Evolutionary conservation across 2,329 filamentous ascomycete genomes (phyloP).

Genomic region (Aspergillus tubingensis): DNA sequence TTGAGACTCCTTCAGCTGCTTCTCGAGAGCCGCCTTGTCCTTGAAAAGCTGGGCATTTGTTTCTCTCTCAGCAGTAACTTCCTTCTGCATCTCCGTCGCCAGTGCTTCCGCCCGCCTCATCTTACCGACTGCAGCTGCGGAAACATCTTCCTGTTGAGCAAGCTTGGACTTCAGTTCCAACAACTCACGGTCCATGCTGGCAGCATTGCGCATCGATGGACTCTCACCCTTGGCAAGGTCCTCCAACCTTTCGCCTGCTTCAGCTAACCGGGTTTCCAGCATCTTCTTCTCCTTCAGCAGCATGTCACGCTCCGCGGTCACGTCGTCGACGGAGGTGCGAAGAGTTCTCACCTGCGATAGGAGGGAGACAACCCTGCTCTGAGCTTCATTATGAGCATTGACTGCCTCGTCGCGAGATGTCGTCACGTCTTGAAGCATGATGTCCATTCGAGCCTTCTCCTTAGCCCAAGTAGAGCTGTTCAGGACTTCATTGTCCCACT

Average conservation of each 20-base stretch:
- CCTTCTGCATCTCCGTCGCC: conserved; percentile 86
- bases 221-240: conserved; percentile 83
- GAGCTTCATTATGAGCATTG: conserved; percentile 89
- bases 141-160: conserved; percentile 91
- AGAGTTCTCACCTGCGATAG: conserved; percentile 86
- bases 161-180: conserved; percentile 85
- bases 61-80: conserved; percentile 84
- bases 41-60: conserved; percentile 78
- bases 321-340: conserved; percentile 80
- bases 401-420: conserved; percentile 93
- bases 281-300: conserved; percentile 87
- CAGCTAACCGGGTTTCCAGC: conserved; percentile 78
- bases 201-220: conserved; percentile 85
- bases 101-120: conserved; percentile 93
- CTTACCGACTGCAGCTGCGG: conserved; percentile 88
- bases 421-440: conserved; percentile 83
- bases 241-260: conserved; percentile 85
- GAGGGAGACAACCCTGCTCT: conserved; percentile 86
- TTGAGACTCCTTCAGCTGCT: conserved; percentile 85
- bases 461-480: conserved; percentile 99
- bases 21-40: conserved; percentile 87
- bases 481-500: conserved; percentile 97
- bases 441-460: conserved; percentile 89
- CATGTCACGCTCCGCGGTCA: conserved; percentile 79
- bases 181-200: conserved; percentile 83